These are phyloP conservation scores for Simmondsia chinensis DNA, from an alignment of 148 eudicot species.

Conservation along the genomic window DNA sequence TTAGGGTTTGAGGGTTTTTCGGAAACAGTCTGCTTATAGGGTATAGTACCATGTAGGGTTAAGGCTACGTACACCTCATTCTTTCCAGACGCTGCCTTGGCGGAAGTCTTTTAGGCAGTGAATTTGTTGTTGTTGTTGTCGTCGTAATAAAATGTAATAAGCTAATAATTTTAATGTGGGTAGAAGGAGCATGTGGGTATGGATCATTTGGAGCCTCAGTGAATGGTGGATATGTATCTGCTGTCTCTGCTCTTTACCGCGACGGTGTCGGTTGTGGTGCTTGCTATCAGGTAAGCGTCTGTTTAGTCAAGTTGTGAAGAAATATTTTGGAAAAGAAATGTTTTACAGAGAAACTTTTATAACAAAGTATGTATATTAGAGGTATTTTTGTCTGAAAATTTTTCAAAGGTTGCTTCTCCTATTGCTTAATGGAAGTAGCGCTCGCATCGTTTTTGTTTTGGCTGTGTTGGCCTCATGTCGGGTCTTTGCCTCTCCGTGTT, in stretches of 20 bases:
- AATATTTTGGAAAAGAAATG: too few relatives aligned
- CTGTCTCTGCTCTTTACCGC: slow-evolving; percentile 59
- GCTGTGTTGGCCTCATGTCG: too few relatives aligned
- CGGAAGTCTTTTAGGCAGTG: neutral
- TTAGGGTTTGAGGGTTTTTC: too few relatives aligned
- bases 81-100: too few relatives aligned
- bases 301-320: neutral
- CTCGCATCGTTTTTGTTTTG: too few relatives aligned
- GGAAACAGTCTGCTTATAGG: too few relatives aligned
- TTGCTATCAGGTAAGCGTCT: slow-evolving; percentile 61
- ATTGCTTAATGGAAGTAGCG: neutral
- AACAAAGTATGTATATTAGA: neutral
- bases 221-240: slow-evolving; percentile 68
- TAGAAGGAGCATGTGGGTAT: slow-evolving; percentile 65
- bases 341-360: too few relatives aligned
- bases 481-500: too few relatives aligned
- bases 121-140: neutral
- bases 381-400: too few relatives aligned
- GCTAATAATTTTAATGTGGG: slow-evolving; percentile 2
- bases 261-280: slow-evolving; percentile 74
- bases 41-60: too few relatives aligned
- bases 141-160: neutral
- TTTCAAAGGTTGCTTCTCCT: neutral
- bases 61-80: too few relatives aligned
- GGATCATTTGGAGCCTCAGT: slow-evolving; percentile 67